phyloP scores from a whole-genome alignment of 495 filamentous ascomycete species.

The Schizothecium vesticola region DNA sequence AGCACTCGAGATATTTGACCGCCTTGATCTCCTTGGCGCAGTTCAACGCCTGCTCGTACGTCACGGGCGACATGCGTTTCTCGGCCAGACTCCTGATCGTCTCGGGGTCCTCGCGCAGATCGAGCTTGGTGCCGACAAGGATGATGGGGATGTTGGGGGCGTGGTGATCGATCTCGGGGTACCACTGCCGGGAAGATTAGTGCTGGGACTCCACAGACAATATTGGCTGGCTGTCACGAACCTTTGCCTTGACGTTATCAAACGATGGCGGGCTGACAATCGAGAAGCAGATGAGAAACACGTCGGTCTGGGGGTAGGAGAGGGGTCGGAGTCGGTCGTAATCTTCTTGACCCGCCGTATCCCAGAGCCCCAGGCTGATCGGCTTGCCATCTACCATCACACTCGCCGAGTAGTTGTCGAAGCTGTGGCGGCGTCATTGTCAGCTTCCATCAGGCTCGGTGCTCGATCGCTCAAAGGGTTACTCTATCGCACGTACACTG shows the following conservation, averaged over 20 bases:
- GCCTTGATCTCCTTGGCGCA: slow-evolving; percentile 90
- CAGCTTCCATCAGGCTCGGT: slow-evolving; percentile 40
- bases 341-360: slow-evolving; percentile 98
- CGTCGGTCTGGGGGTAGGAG: slow-evolving; percentile 96
- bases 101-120: slow-evolving; percentile 84
- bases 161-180: slow-evolving; percentile 93
- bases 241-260: slow-evolving; percentile 96
- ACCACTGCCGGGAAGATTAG: slow-evolving; percentile 60
- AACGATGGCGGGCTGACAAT: slow-evolving; percentile 96
- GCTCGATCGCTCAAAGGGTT: slow-evolving; percentile 56
- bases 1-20: slow-evolving; percentile 95
- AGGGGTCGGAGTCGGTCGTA: slow-evolving; percentile 94
- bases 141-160: slow-evolving; percentile 95
- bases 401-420: slow-evolving; percentile 98
- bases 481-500: slow-evolving; percentile 65
- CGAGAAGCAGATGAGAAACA: slow-evolving; percentile 97
- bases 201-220: neutral
- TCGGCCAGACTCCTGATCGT: slow-evolving; percentile 70
- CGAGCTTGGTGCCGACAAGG: slow-evolving; percentile 94
- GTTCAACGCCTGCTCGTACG: slow-evolving; percentile 78
- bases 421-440: slow-evolving; percentile 52
- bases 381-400: slow-evolving; percentile 98
- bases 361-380: slow-evolving; percentile 94
- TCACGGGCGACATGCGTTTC: slow-evolving; percentile 87
- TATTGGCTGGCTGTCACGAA: slow-evolving; percentile 33